These are phyloP conservation scores for Linnemannia schmuckeri DNA, from an alignment of 192 early-diverging fungal genomes.

Conservation along the genomic window DNA sequence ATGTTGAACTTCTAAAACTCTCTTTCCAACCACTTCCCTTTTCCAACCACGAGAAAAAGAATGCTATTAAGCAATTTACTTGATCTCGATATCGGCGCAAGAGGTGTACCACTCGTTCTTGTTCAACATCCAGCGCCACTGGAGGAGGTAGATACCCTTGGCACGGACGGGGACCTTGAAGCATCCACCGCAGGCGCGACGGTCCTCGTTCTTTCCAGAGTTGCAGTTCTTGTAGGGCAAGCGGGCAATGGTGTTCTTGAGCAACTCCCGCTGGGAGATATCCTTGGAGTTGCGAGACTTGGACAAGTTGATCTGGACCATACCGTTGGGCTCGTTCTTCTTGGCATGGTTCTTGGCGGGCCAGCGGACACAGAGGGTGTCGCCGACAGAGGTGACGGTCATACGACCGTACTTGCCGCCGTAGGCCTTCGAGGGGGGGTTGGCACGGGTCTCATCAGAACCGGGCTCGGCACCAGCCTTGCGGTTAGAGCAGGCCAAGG, in stretches of 20 bases:
- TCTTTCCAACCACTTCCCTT: not conserved
- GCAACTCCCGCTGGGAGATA: slow-evolving; percentile 26
- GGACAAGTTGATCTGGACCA: slow-evolving; percentile 40
- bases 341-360: slow-evolving; percentile 54
- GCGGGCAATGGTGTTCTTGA: slow-evolving; percentile 28
- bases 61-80: not conserved
- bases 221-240: slow-evolving; percentile 46
- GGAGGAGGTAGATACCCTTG: slow-evolving; percentile 42
- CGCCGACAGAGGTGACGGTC: slow-evolving; percentile 47
- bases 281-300: slow-evolving; percentile 37
- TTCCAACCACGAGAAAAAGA: not conserved
- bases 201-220: slow-evolving; percentile 23
- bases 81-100: slow-evolving; percentile 35
- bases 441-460: slow-evolving; percentile 48
- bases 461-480: slow-evolving; percentile 32
- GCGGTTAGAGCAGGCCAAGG: slow-evolving; percentile 38
- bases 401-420: slow-evolving; percentile 48
- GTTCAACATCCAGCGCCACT: slow-evolving; percentile 58
- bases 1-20: not conserved
- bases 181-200: slow-evolving; percentile 53
- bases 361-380: slow-evolving; percentile 54
- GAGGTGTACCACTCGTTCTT: slow-evolving; percentile 53
- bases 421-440: slow-evolving; percentile 31
- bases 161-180: slow-evolving; percentile 47
- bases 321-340: slow-evolving; percentile 19